These are phyloP conservation scores for Keithomyces neogunnii DNA, from an alignment of 2,329 filamentous ascomycete species.

Conservation along the genomic window DNA sequence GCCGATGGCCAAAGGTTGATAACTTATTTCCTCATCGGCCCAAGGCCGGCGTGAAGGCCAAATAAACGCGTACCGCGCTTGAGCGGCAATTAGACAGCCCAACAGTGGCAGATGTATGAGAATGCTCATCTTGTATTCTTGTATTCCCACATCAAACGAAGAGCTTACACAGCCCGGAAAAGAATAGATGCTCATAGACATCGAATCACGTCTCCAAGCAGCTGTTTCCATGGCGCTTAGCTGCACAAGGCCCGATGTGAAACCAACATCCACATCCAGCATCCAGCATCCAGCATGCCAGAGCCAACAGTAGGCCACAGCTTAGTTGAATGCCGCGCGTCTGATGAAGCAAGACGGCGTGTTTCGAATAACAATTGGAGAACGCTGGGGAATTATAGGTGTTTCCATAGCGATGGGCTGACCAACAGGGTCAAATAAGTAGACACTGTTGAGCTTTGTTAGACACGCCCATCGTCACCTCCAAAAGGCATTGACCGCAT, in stretches of 20 bases:
- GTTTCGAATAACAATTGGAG: not conserved
- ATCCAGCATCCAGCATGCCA: not conserved
- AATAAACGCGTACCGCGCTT: no score
- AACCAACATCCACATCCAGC: not conserved
- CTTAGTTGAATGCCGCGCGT: not conserved
- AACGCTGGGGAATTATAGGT: not conserved
- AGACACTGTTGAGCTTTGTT: not conserved
- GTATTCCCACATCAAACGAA: not conserved
- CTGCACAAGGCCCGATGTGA: not conserved
- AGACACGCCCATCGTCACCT: not conserved
- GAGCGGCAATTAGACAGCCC: no score
- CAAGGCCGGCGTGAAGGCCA: not conserved
- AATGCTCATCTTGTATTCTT: no score
- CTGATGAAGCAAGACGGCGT: not conserved
- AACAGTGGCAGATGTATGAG: no score
- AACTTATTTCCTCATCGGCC: constrained; percentile 19
- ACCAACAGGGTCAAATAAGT: not conserved
- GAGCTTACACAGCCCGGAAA: not conserved
- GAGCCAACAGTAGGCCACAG: not conserved
- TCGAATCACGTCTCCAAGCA: not conserved
- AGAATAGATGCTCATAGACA: not conserved
- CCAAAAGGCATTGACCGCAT: not conserved
- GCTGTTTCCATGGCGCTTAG: not conserved
- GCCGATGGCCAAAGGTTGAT: constrained; percentile 20
- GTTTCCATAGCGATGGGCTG: not conserved